Conservation (phyloP, 73 alveolate genomes). For the Tetrahymena malaccensis region DNA sequence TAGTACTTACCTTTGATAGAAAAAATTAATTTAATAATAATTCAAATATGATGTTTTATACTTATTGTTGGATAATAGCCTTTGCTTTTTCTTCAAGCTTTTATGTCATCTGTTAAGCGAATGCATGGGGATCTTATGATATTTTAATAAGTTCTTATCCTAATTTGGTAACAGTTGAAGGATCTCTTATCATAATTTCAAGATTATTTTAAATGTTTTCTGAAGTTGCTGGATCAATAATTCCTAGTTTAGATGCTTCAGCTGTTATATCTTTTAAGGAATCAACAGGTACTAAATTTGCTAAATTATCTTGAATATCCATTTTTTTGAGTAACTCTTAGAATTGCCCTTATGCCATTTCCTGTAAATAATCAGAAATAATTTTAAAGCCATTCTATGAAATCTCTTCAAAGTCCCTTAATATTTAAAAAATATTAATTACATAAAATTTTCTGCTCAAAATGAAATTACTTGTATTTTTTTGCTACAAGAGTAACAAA, state of each 20-base stretch:
- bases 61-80: background rate
- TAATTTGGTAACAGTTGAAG: background rate
- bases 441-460: background rate
- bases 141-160: background rate
- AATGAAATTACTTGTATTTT: background rate
- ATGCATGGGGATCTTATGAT: background rate
- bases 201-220: background rate
- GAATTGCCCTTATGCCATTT: background rate
- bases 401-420: background rate
- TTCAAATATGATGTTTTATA: background rate
- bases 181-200: background rate
- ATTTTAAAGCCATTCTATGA: background rate
- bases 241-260: background rate
- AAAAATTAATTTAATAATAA: background rate
- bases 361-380: background rate
- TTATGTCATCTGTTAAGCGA: background rate
- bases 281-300: background rate
- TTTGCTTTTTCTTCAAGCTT: constrained; percentile 1
- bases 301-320: background rate
- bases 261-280: background rate
- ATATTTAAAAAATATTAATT: background rate
- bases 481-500: constrained; percentile 11
- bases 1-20: background rate
- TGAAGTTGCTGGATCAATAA: background rate
- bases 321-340: background rate